Evolutionary conservation across 1,284 basidiomycete genomes (phyloP).

Genomic region (Athelia sp.): DNA sequence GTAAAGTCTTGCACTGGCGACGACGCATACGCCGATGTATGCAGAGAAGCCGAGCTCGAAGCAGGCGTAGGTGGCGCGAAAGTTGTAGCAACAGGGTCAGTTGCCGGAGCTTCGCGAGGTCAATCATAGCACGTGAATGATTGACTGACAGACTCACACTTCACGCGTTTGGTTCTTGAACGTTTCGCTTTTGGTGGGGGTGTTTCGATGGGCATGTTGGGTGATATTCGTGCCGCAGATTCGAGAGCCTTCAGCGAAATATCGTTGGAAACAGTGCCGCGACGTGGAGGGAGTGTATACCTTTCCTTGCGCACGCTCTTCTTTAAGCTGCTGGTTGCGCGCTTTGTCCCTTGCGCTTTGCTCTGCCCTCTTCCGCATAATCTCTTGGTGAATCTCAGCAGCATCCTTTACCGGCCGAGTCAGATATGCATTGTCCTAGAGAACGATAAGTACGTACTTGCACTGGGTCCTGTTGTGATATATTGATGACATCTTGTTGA

Average conservation of each 20-base stretch:
- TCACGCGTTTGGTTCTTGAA: not conserved
- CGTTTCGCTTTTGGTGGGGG: too few relatives aligned
- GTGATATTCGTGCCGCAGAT: not conserved
- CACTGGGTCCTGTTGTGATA: not conserved
- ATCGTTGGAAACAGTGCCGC: not conserved
- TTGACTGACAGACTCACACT: not conserved
- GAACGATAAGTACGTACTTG: not conserved
- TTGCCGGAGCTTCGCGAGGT: too few relatives aligned
- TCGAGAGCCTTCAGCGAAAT: not conserved
- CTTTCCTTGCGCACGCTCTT: conserved; percentile 16
- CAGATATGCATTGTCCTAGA: not conserved
- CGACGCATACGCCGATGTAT: not conserved
- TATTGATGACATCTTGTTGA: not conserved
- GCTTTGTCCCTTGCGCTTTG: conserved; percentile 31
- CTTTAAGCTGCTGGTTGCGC: conserved; percentile 13
- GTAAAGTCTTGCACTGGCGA: not conserved
- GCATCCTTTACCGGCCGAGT: not conserved
- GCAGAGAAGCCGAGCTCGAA: not conserved
- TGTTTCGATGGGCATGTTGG: not conserved
- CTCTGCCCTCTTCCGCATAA: conserved; percentile 22
- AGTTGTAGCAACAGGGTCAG: not conserved
- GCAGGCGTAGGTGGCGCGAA: not conserved
- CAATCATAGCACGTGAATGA: not conserved
- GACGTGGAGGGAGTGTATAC: not conserved
- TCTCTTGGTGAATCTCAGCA: conserved; percentile 6